A percentile compares a stretch with the other conserved stretches of the same genome.
These are phyloP conservation scores for Willaertia magna DNA, from an alignment of 208 protist species.

Conservation along the genomic window DNA sequence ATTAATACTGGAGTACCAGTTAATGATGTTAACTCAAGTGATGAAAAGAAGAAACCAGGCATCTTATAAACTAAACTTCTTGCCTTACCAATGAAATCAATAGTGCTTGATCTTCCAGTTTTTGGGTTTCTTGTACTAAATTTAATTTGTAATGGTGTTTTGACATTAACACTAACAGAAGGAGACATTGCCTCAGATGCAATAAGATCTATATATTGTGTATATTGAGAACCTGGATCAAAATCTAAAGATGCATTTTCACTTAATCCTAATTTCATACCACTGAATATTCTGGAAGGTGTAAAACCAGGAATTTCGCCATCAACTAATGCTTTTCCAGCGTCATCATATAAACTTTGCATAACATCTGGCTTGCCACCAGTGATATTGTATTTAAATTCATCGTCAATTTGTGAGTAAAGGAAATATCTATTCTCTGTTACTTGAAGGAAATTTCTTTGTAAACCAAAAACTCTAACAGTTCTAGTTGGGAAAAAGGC, in stretches of 20 bases:
- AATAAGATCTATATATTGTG: background rate
- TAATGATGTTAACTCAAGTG: constrained; percentile 24
- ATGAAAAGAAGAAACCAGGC: constrained; percentile 65
- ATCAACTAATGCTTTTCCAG: background rate
- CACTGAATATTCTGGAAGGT: background rate
- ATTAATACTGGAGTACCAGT: constrained; percentile 46
- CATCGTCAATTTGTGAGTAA: background rate
- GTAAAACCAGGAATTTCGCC: background rate
- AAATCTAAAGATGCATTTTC: background rate
- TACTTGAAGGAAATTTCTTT: constrained; percentile 25
- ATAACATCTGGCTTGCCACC: constrained; percentile 1
- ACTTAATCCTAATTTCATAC: background rate
- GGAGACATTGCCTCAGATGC: background rate
- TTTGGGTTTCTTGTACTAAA: background rate
- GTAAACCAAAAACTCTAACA: constrained; percentile 11
- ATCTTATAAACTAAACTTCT: constrained; percentile 60
- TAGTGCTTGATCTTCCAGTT: constrained; percentile 2
- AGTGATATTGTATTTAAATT: background rate
- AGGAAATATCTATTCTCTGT: constrained; percentile 32
- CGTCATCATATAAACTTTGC: background rate
- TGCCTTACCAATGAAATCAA: constrained; percentile 42
- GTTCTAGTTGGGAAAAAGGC: background rate
- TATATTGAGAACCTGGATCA: constrained; percentile 9
- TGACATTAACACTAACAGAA: background rate
- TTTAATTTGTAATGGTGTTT: background rate